phyloP scores from a whole-genome alignment of 352 stramenopile species.

The Phytophthora boehmeriae region DNA sequence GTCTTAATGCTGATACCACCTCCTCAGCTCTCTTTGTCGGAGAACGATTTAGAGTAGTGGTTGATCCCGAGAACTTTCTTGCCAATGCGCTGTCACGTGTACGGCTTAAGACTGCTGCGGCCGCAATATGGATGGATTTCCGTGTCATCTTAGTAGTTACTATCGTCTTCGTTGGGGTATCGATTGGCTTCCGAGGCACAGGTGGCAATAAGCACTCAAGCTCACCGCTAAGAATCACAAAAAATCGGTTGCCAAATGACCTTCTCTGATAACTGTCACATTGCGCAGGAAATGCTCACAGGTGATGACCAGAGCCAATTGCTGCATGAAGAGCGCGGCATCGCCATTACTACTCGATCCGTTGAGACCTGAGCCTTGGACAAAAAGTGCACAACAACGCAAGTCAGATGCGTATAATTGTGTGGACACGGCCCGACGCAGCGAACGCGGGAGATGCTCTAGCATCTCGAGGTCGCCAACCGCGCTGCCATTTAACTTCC shows the following conservation, averaged over 20 bases:
- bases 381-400: conserved; percentile 36
- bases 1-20: not conserved
- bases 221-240: conserved; percentile 65
- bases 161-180: conserved; percentile 4
- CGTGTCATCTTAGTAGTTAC: conserved; percentile 10
- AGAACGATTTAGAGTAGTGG: conserved; percentile 9
- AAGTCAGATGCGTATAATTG: conserved; percentile 50
- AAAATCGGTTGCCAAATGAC: conserved; percentile 61
- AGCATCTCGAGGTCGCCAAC: conserved; percentile 58
- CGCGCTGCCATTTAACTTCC: conserved; percentile 70
- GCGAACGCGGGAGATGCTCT: conserved; percentile 49
- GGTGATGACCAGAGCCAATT: conserved; percentile 38
- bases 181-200: conserved; percentile 9
- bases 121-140: conserved; percentile 26
- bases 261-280: conserved; percentile 60
- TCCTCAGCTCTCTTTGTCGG: conserved; percentile 6
- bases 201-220: conserved; percentile 57
- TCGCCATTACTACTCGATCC: conserved; percentile 15
- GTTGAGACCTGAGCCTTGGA: conserved; percentile 7
- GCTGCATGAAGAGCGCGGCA: conserved; percentile 36
- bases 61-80: conserved; percentile 19
- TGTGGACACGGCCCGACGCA: conserved; percentile 37
- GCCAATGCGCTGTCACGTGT: conserved; percentile 26
- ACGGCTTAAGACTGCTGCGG: conserved; percentile 23
- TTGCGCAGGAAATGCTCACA: conserved; percentile 69